These are phyloP conservation scores for Jacaranda copaia DNA, from an alignment of 257 asterid genomes.

Conservation along the genomic window DNA sequence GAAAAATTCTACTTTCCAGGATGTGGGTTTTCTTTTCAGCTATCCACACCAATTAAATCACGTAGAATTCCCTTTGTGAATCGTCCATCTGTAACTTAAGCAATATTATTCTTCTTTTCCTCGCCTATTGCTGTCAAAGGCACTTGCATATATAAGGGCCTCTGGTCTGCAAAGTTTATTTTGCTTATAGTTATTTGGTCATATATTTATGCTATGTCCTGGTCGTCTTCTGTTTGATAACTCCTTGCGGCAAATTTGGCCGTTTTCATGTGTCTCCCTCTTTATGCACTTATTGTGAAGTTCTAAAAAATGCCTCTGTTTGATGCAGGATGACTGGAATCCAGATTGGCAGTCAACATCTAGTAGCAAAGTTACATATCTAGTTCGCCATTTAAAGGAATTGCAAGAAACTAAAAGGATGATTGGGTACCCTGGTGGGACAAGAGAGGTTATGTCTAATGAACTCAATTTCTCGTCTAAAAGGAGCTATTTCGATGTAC, in stretches of 20 bases:
- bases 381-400: slow-evolving; percentile 64
- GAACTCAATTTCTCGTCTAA: slow-evolving; percentile 37
- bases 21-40: slow-evolving; percentile 22
- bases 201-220: not conserved
- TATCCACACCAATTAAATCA: slow-evolving; percentile 16
- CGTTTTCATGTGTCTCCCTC: slow-evolving; percentile 11
- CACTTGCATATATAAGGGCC: slow-evolving; percentile 10
- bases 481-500: slow-evolving; percentile 32
- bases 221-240: slow-evolving; percentile 1
- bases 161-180: not conserved
- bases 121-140: slow-evolving; percentile 16
- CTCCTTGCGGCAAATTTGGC: slow-evolving; percentile 22
- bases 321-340: slow-evolving; percentile 92
- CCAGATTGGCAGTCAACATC: slow-evolving; percentile 99
- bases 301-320: slow-evolving; percentile 31
- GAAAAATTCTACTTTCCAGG: slow-evolving; percentile 1
- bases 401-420: slow-evolving; percentile 67
- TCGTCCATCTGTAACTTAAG: slow-evolving; percentile 19
- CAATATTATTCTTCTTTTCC: not conserved
- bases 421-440: slow-evolving; percentile 43
- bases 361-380: slow-evolving; percentile 92
- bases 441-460: slow-evolving; percentile 39
- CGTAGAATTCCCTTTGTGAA: not conserved
- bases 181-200: too few relatives aligned
- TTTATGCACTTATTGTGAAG: slow-evolving; percentile 16